Evolutionary conservation across 2,329 filamentous ascomycete species (phyloP), one percentile per base, ranked within the genome.

Genomic region (Botryotinia narcissicola): DNA sequence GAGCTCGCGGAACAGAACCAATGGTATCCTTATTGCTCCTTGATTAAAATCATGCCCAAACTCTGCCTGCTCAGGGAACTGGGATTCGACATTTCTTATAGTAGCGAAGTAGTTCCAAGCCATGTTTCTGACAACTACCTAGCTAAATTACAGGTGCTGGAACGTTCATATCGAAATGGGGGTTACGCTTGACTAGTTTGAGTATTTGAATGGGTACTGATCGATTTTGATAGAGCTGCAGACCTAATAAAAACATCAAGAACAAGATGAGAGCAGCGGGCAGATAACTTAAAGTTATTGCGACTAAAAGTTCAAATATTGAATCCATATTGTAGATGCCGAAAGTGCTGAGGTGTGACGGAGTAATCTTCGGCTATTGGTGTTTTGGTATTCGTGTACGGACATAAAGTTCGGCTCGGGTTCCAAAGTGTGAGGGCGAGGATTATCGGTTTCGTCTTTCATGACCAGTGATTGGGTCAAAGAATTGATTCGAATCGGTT

Each of bases 361-460:
- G 25, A 54, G 8, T 44, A n/a, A 44, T 44, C 10, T 69, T 69
- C 37, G 48, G 14, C 66, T 35, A 32, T 32, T 54, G 35, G n/a
- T n/a, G 20, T 12, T 54, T 37, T 40, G 32, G n/a, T 35, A 18
- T 62, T 22, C 12, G 35, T 42, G 18, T 66, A 16, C 29, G 32
- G 44, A 48, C 20, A 37, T n/a, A n/a, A 42, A 57, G n/a, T 32
- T 68, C 66, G 66, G 51, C 48, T 59, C 66, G 37, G 66, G 42
- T 64, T 35, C 29, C 35, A 18, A 37, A 48, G 14, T 29, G 3
- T 32, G 40, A 42, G 10, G 35, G 12, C 35, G n/a, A 25, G 37
- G 32, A 42, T 54, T 57, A 29, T 22, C 25, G 46, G 16, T 22
- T 66, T 22, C 32, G 35, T 25, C 35, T 40, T 29, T 14, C 46